These are phyloP conservation scores for Nigrograna mackinnonii DNA, from an alignment of 2,329 filamentous ascomycete species.

Conservation along the genomic window DNA sequence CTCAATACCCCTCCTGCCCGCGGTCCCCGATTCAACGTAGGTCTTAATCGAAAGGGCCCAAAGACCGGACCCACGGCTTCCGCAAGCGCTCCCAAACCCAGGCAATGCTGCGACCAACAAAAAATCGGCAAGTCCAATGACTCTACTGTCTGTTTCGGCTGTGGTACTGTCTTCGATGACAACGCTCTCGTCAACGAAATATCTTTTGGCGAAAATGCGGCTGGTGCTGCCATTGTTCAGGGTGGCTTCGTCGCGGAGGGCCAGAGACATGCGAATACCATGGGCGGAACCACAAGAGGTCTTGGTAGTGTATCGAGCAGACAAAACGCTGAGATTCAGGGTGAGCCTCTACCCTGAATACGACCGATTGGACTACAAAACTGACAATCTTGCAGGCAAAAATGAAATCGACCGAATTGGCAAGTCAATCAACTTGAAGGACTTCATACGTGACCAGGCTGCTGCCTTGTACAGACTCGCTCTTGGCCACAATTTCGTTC, in stretches of 20 bases:
- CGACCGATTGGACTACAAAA: no score
- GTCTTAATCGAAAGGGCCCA: no score
- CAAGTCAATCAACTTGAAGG: conserved; percentile 41
- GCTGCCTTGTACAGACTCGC: conserved; percentile 48
- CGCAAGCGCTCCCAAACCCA: not conserved
- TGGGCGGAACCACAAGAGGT: conserved; percentile 52
- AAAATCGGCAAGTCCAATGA: conserved; percentile 31
- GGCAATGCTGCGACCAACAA: conserved; percentile 30
- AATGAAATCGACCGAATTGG: conserved; percentile 43
- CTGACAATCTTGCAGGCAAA: no score
- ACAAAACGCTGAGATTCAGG: conserved; percentile 66
- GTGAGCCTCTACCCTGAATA: no score
- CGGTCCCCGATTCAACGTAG: no score
- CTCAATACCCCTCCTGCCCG: conserved; percentile 2
- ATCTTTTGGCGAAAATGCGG: conserved; percentile 84
- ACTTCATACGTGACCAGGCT: conserved; percentile 42
- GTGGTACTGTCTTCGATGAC: conserved; percentile 69
- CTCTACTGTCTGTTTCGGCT: conserved; percentile 30
- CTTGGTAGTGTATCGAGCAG: conserved; percentile 58
- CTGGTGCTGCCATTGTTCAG: conserved; percentile 86
- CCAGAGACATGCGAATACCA: conserved; percentile 74
- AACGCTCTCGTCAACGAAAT: conserved; percentile 91
- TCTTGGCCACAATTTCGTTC: conserved; percentile 62
- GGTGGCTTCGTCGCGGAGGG: conserved; percentile 86
- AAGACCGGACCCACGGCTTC: no score